phyloP scores from a whole-genome alignment of 2,329 filamentous ascomycete species.

The Colletotrichum paranaense region DNA sequence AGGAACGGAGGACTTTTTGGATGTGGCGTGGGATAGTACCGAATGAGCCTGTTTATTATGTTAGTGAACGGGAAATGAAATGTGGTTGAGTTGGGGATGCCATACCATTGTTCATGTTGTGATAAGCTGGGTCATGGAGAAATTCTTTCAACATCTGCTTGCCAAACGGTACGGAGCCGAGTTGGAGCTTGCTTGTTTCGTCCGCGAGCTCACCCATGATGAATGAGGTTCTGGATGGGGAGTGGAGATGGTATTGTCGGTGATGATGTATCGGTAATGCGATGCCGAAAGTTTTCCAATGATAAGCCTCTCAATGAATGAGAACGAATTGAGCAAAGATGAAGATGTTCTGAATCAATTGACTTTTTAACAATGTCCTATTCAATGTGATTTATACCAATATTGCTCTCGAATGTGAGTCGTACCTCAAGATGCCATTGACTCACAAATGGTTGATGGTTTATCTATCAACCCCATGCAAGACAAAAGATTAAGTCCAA shows the following conservation, averaged over 20 bases:
- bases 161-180: conserved; percentile 42
- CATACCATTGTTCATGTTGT: conserved; percentile 83
- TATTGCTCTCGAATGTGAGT: neutral
- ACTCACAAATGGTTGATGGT: neutral
- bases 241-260: neutral
- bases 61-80: conserved; percentile 9
- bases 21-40: conserved; percentile 78
- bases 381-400: neutral
- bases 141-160: conserved; percentile 70
- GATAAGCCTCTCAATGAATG: neutral
- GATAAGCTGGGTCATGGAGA: conserved; percentile 73
- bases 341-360: neutral
- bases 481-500: neutral
- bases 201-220: conserved; percentile 18
- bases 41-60: conserved; percentile 72
- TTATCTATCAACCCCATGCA: neutral
- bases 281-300: neutral
- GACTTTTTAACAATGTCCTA: too few species aligned
- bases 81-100: neutral
- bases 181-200: neutral
- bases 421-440: neutral
- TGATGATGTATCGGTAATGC: neutral
- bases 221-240: neutral
- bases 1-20: conserved; percentile 67
- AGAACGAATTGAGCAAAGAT: neutral